Conservation (phyloP, 2,329 filamentous ascomycete genomes). For the Colletotrichum caudatum region DNA sequence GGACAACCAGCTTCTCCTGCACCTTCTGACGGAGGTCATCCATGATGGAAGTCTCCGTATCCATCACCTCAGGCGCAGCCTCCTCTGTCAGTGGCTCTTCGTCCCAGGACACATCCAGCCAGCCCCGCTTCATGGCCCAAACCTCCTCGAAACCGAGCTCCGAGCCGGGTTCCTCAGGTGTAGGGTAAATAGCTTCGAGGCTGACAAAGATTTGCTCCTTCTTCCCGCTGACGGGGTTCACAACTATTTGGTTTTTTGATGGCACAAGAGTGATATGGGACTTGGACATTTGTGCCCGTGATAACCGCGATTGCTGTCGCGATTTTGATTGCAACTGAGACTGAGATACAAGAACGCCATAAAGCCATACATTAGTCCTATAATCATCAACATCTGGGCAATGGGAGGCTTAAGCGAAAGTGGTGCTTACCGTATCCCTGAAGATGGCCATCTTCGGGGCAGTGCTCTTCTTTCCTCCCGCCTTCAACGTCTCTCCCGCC, state of each 20-base stretch:
- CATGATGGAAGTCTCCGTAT: conserved; percentile 35
- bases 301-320: conserved; percentile 45
- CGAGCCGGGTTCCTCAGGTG: conserved; percentile 74
- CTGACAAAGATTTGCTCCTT: conserved; percentile 90
- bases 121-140: conserved; percentile 80
- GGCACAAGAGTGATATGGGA: conserved; percentile 76
- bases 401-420: conserved; percentile 51
- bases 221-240: conserved; percentile 86
- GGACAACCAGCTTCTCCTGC: conserved; percentile 56
- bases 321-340: conserved; percentile 52
- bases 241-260: conserved; percentile 79
- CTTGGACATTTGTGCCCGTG: conserved; percentile 70
- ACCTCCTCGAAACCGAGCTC: conserved; percentile 95
- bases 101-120: conserved; percentile 70
- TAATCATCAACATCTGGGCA: conserved; percentile 84
- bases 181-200: conserved; percentile 86
- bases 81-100: conserved; percentile 33
- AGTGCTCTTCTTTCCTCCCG: conserved; percentile 82
- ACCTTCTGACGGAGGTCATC: conserved; percentile 45
- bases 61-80: conserved; percentile 22
- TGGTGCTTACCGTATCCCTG: conserved; percentile 88
- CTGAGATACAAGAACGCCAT: conserved; percentile 65
- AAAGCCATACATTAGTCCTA: conserved; percentile 87
- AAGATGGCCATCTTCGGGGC: conserved; percentile 90
- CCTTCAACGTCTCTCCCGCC: conserved; percentile 91